Percentiles rank a stretch among this genome's conserved stretches.
Evolutionary conservation across 1,284 basidiomycete genomes (phyloP).

Genomic region (Apiotrichum akiyoshidainum): DNA sequence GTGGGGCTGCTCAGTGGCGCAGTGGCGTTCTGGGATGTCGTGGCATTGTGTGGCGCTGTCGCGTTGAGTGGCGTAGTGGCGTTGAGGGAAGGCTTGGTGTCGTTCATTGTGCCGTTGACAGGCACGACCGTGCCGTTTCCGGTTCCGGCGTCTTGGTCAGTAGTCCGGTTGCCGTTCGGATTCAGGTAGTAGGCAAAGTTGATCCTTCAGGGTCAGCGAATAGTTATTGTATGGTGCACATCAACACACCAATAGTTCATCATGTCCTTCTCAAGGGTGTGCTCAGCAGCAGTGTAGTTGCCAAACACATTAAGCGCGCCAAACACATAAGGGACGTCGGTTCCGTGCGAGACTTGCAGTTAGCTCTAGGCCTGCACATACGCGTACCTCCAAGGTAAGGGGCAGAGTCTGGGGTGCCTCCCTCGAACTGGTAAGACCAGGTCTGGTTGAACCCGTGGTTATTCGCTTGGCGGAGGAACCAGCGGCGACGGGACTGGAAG

Average conservation of each 20-base stretch:
- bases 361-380: background rate
- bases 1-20: too few species aligned
- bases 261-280: conserved; percentile 25
- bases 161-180: conserved; percentile 25
- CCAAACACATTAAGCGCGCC: conserved; percentile 18
- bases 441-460: conserved; percentile 25
- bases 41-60: background rate
- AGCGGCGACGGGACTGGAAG: conserved; percentile 34
- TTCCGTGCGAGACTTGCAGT: conserved; percentile 26
- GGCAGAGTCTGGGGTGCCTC: conserved; percentile 15
- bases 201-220: conserved; percentile 18
- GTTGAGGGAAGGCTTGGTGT: background rate
- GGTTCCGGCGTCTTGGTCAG: too few species aligned
- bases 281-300: conserved; percentile 29
- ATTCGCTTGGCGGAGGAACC: conserved; percentile 31
- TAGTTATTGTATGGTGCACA: background rate
- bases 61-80: background rate
- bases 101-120: too few species aligned
- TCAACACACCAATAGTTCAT: conserved; percentile 41
- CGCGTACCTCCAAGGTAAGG: conserved; percentile 26
- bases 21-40: too few species aligned
- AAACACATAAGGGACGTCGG: conserved; percentile 32
- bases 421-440: conserved; percentile 40
- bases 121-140: too few species aligned
- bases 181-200: conserved; percentile 45